Evolutionary conservation across 129 eudicot genomes (phyloP).

Genomic region (carrot (Daucus carota)): DNA sequence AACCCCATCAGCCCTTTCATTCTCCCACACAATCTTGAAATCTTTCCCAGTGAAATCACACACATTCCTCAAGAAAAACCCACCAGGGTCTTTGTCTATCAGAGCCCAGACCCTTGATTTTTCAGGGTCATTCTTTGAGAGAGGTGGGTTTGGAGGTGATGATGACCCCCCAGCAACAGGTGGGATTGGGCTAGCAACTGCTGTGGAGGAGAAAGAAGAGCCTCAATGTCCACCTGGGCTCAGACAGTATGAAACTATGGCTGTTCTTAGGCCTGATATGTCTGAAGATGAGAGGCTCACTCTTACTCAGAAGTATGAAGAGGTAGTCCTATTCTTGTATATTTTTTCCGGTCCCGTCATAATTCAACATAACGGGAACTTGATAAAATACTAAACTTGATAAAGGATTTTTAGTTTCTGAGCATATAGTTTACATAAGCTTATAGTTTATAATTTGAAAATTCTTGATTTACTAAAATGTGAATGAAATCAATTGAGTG

Average conservation of each 20-base stretch:
- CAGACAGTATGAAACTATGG: constrained; percentile 79
- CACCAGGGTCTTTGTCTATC: constrained; percentile 21
- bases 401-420: too few relatives aligned
- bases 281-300: constrained; percentile 86
- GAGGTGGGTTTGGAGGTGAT: constrained; percentile 47
- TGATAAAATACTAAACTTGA: too few relatives aligned
- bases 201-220: constrained; percentile 73
- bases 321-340: constrained; percentile 31
- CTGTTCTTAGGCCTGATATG: constrained; percentile 79
- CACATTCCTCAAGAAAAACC: background rate
- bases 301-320: constrained; percentile 85
- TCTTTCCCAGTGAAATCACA: background rate
- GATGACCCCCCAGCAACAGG: constrained; percentile 46
- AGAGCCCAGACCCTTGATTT: constrained; percentile 60
- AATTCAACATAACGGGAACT: too few relatives aligned
- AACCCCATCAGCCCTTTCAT: background rate
- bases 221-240: constrained; percentile 88
- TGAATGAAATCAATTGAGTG: too few relatives aligned
- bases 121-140: constrained; percentile 72
- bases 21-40: background rate
- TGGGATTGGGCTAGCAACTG: constrained; percentile 36
- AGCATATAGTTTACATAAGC: too few relatives aligned
- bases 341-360: too few relatives aligned
- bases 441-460: too few relatives aligned
- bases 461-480: too few relatives aligned